Base-by-base conservation (phyloP, 2,329 filamentous ascomycete genomes). In the Scleromitrula shiraiana region DNA sequence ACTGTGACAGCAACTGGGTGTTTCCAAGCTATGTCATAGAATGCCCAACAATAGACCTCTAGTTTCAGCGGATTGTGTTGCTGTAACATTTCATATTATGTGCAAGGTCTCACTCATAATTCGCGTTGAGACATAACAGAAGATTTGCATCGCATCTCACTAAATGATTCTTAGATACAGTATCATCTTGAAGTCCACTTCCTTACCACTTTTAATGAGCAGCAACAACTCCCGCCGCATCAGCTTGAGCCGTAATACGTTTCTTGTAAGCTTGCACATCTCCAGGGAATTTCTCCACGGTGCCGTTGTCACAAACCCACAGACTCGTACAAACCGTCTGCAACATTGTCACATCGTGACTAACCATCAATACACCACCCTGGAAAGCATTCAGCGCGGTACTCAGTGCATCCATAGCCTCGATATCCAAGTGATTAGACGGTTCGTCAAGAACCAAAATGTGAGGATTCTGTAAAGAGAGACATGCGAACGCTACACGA, bases 261-360 rank as follows among this genome's bases (percentile, higher is more conserved):
- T 90, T 95, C 83, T 98, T 98, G 74, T 98, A 98, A 53, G 87
- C 83, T 69, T 95, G 87, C 44, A 98, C 90, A 60, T 94, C 90
- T 27, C 93, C 93, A 52, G 85, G 82, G 70, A 98, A 98, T 71
- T 96, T 90, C 77, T 95, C 88, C 17, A 98, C 90, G 1, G 84
- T 93, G 8, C 93, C 93, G 50, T 84, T 75, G 66, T 98, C 93
- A 64, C 93, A 98, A 54, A 98, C 91, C 93, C 93, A 98, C 62
- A 98, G 70, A 64, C 83, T 93, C 42, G 76, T 93, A 69, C 93
- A 98, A 30, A 98, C 93, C 45, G 86, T 95, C 73, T 95, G 89
- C 67, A 98, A 68, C 88, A 98, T 96, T 1, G 93, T 97, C 46
- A 98, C 93, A 65, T 98, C 93, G 84, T 98, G 93, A 63, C 87